These are phyloP conservation scores for Solanum appendiculatum DNA, from an alignment of 257 asterid genomes.

Conservation along the genomic window DNA sequence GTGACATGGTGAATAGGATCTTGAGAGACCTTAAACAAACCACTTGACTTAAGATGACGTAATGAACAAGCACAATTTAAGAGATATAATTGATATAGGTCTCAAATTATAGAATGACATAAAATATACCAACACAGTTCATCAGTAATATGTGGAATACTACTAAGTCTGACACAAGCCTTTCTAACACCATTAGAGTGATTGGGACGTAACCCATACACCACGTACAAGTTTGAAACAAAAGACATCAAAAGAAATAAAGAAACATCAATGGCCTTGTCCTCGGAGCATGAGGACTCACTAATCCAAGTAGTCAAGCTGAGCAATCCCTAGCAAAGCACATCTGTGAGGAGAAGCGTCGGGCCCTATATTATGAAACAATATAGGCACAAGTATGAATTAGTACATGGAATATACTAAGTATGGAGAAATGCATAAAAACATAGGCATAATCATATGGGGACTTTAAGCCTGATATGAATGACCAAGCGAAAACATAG, in stretches of 20 bases:
- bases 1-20: background rate
- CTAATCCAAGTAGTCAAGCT: background rate
- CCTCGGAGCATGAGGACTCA: background rate
- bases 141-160: background rate
- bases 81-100: background rate
- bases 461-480: too few species aligned
- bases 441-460: too few species aligned
- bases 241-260: background rate
- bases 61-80: background rate
- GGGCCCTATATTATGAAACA: background rate
- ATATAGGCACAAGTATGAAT: too few species aligned
- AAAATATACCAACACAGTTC: background rate
- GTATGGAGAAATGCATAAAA: too few species aligned
- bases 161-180: background rate
- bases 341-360: background rate
- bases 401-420: too few species aligned
- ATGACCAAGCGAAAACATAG: too few species aligned
- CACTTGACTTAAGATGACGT: background rate
- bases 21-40: background rate
- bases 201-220: background rate
- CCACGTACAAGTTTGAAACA: background rate
- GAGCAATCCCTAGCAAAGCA: background rate
- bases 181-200: background rate
- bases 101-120: background rate
- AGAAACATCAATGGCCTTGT: background rate